Percentiles rank a stretch among this genome's conserved stretches.
These are phyloP conservation scores for Eucalyptus sp. DNA, from an alignment of 345 rosid genomes.

Conservation along the genomic window DNA sequence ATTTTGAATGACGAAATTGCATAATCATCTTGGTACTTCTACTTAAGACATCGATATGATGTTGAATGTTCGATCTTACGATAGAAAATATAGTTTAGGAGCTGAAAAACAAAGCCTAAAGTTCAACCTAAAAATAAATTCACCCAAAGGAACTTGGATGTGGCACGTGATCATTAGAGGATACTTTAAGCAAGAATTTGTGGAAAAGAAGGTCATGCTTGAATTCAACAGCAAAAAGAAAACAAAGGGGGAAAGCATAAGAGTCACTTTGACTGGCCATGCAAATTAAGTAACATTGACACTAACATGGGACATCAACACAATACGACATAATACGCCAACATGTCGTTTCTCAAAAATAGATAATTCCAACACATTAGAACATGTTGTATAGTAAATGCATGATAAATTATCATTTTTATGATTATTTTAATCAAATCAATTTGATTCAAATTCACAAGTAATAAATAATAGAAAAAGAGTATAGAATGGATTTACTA, in stretches of 20 bases:
- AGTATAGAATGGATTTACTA: too few species aligned
- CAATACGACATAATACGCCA: fast-evolving
- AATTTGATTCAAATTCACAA: too few species aligned
- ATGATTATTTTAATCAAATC: too few species aligned
- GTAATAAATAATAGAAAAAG: too few species aligned
- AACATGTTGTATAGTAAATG: too few species aligned
- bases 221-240: not conserved
- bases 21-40: not conserved
- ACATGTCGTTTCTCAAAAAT: too few species aligned
- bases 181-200: not conserved
- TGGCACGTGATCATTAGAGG: not conserved
- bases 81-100: too few species aligned
- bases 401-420: too few species aligned
- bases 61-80: not conserved
- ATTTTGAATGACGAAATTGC: not conserved
- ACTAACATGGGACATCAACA: too few species aligned
- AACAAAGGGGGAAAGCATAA: not conserved
- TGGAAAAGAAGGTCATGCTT: not conserved
- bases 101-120: too few species aligned
- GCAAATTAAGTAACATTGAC: not conserved
- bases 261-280: not conserved
- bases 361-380: too few species aligned
- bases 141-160: not conserved
- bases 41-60: not conserved
- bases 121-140: too few species aligned